These are phyloP conservation scores for Paracorniculantispora psalliotae DNA, from an alignment of 2,329 filamentous ascomycete species.

Conservation along the genomic window DNA sequence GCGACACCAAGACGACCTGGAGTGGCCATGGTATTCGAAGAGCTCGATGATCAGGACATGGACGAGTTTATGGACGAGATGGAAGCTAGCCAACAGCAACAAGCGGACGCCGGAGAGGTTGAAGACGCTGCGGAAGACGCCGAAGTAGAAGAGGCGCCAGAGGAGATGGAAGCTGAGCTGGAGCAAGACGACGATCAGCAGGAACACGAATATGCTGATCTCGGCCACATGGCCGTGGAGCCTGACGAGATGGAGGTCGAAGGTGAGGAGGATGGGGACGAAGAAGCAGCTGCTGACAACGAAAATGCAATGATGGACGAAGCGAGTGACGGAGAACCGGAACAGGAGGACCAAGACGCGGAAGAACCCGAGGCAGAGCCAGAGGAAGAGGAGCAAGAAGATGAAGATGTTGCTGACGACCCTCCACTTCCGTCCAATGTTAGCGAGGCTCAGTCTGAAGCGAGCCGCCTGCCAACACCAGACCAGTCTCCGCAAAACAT, in stretches of 20 bases:
- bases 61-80: slow-evolving; percentile 2
- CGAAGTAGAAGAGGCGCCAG: neutral
- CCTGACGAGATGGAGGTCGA: too few species aligned
- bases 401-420: slow-evolving; percentile 15
- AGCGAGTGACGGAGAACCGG: neutral
- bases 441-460: neutral
- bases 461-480: neutral
- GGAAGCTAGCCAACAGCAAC: neutral
- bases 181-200: neutral
- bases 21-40: slow-evolving; percentile 3
- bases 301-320: neutral
- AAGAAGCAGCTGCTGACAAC: too few species aligned
- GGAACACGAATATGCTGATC: too few species aligned
- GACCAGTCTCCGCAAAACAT: neutral
- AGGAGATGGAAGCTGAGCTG: neutral
- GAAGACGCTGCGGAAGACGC: neutral
- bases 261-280: too few species aligned
- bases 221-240: too few species aligned
- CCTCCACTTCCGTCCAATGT: slow-evolving; percentile 5
- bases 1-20: slow-evolving; percentile 38
- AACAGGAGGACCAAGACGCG: neutral
- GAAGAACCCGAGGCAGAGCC: neutral
- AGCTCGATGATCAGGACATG: slow-evolving; percentile 14
- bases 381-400: slow-evolving; percentile 4
- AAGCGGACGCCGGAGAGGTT: neutral